Evolutionary conservation across 805 yeast genomes (phyloP), one percentile per base, ranked within the genome.

Genomic region (Lipomyces yamadae): DNA sequence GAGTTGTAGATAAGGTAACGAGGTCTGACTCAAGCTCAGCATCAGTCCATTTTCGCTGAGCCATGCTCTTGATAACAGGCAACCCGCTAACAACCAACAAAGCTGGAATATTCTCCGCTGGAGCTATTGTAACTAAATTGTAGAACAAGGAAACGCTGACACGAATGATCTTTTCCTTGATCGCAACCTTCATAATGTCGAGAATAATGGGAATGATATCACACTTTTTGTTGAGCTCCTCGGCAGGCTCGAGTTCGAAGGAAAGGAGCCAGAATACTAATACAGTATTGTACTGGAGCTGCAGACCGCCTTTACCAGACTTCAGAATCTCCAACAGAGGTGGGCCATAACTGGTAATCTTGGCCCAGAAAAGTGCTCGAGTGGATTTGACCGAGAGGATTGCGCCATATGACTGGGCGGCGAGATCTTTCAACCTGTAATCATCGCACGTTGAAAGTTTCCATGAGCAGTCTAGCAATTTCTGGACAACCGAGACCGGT

Each of bases 1-100:
- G 83, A n/a, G 81, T 81, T 45, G 82, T 85, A 65, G 82, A 80
- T 70, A 95, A 81, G 39, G 79, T 76, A 30, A 80, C 81, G 72
- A 95, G 84, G 76, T 92, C 98, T 24, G 81, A 81, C 58, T 90
- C 85, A 73, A 95, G 84, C 77, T 95, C 99, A 69, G 91, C 95
- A 77, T 95, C 99, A 4, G 96, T 89, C 88, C 97, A 93, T 78
- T 95, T 95, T 74, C 98, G 83, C 68, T 90, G 94, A 71, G 87
- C 85, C 73, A 95, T 83, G 65, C 88, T 85, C 72, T 84, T 85
- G 66, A 91, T 81, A 7, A 86, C 83, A 62, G 88, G 84, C 66
- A 91, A 82, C 2, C 96, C 95, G 72, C 90, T 90, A 67, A 89
- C 91, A 68, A 90, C 84, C 69, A 91, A 81, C 45, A 90, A 76